Conservation (phyloP, 306 rosid genomes). For the Erythrophleum fordii region DNA sequence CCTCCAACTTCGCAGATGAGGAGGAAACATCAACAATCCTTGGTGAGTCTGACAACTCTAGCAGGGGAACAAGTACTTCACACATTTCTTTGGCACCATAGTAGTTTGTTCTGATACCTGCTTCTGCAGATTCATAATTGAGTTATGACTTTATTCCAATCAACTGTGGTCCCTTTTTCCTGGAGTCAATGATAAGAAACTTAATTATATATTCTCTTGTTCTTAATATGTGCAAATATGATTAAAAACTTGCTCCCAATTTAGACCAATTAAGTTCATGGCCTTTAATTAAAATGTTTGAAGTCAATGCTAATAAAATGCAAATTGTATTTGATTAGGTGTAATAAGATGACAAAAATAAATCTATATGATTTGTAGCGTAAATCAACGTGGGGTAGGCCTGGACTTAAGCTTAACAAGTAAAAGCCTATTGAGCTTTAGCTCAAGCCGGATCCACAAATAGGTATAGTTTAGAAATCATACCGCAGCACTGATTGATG, state of each 20-base stretch:
- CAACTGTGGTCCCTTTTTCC: background rate
- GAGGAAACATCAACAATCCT: slow-evolving; percentile 61
- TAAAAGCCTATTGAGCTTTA: too few species aligned
- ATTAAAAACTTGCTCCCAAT: background rate
- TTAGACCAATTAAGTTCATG: too few species aligned
- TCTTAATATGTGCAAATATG: background rate
- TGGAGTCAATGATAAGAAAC: background rate
- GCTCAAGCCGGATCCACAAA: too few species aligned
- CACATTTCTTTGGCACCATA: slow-evolving; percentile 54
- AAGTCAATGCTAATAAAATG: background rate
- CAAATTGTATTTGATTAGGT: background rate
- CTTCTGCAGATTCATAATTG: slow-evolving; percentile 41
- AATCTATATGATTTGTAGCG: background rate
- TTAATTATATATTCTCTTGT: background rate
- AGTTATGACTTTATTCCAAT: background rate
- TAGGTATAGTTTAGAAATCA: background rate
- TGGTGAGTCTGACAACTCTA: slow-evolving; percentile 56
- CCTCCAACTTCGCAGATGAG: slow-evolving; percentile 27
- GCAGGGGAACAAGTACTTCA: slow-evolving; percentile 51
- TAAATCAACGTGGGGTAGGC: too few species aligned
- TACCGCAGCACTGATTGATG: background rate
- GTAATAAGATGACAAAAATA: slow-evolving; percentile 4
- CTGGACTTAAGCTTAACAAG: too few species aligned
- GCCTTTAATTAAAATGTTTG: slow-evolving; percentile 3
- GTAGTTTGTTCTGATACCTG: slow-evolving; percentile 46